phyloP scores from a whole-genome alignment of 139 green algal genomes.

The Closterium sp. region DNA sequence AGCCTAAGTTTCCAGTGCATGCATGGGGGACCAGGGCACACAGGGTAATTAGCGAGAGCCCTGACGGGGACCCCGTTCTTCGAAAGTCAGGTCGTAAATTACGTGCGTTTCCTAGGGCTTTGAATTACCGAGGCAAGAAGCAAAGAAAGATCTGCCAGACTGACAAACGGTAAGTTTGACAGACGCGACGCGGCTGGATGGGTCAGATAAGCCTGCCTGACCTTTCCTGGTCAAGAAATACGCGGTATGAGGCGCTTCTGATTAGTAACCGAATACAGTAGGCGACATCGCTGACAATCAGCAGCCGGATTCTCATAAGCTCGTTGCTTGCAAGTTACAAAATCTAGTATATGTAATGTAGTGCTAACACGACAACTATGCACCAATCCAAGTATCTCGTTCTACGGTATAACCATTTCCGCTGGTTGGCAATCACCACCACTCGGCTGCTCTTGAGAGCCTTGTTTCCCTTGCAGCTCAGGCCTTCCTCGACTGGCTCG shows the following conservation, averaged over 20 bases:
- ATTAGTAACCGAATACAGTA: too few species aligned
- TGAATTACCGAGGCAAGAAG: not conserved
- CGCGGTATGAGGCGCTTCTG: not conserved
- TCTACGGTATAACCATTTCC: not conserved
- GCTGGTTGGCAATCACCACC: not conserved
- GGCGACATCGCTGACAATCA: too few species aligned
- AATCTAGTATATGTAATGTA: too few species aligned
- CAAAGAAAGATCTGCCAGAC: not conserved
- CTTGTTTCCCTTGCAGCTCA: not conserved
- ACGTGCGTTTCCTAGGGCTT: not conserved
- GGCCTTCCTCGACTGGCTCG: not conserved
- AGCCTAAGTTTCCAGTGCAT: too few species aligned
- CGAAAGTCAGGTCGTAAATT: not conserved
- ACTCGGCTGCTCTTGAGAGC: not conserved
- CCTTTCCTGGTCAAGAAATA: not conserved
- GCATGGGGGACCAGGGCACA: too few species aligned
- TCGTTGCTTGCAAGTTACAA: too few species aligned
- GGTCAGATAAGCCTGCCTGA: too few species aligned
- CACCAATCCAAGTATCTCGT: too few species aligned
- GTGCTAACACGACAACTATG: too few species aligned
- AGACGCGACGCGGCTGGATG: not conserved
- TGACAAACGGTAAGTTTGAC: not conserved
- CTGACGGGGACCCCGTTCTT: too few species aligned
- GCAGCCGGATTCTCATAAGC: too few species aligned
- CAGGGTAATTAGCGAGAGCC: too few species aligned